Conservation (phyloP, 805 yeast species). For the Wickerhamiella slavikovae region DNA sequence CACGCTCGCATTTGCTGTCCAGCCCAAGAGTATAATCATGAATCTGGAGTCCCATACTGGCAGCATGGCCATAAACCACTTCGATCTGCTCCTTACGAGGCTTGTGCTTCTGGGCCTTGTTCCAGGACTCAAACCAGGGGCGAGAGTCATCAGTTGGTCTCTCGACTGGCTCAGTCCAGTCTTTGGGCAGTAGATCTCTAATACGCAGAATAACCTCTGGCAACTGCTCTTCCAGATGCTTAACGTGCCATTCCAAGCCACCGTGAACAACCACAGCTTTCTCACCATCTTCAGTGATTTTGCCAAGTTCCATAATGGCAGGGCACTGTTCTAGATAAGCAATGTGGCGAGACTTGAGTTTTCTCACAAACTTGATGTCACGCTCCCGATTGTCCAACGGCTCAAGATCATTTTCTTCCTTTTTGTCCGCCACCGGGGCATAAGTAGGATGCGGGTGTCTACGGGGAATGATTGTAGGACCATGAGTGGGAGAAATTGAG, state of each 20-base stretch:
- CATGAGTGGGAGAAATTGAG: constrained; percentile 7
- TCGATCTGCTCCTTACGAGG: constrained; percentile 12
- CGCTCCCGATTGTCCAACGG: constrained; percentile 13
- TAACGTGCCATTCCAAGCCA: constrained; percentile 50
- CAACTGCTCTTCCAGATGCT: constrained; percentile 30
- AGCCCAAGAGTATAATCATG: constrained; percentile 54
- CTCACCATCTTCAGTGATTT: constrained; percentile 22
- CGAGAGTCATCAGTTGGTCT: constrained; percentile 18
- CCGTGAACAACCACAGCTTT: constrained; percentile 58
- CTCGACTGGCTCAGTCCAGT: constrained; percentile 37
- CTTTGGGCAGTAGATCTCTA: constrained; percentile 46
- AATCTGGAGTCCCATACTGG: constrained; percentile 49
- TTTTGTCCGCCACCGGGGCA: not conserved
- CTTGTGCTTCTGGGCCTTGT: constrained; percentile 20
- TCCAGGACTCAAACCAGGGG: constrained; percentile 42
- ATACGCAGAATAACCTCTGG: constrained; percentile 47
- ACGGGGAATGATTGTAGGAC: not conserved
- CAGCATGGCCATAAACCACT: constrained; percentile 80
- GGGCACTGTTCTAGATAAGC: constrained; percentile 42
- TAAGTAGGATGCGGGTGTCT: not conserved
- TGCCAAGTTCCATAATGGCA: constrained; percentile 39
- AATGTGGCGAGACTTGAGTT: constrained; percentile 38
- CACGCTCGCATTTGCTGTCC: constrained; percentile 67
- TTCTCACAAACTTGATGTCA: constrained; percentile 28
- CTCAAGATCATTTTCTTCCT: not conserved